These are phyloP conservation scores for Blakeslea trispora DNA, from an alignment of 371 early-diverging fungal species.

Conservation along the genomic window DNA sequence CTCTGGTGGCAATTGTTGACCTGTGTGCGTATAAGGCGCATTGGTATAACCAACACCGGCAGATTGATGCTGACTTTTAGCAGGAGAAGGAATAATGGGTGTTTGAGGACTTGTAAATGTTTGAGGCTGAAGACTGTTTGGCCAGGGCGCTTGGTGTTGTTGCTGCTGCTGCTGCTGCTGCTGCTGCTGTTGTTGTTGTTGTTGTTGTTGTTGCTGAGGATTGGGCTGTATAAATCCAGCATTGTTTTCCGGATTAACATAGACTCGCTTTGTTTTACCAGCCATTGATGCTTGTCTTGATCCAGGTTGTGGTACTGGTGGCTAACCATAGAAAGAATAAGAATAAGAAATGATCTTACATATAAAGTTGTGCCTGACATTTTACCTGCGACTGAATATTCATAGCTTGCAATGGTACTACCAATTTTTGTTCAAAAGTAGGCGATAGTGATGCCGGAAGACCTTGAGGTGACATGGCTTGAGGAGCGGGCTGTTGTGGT, in stretches of 20 bases:
- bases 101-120: neutral
- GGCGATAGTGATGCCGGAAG: slow-evolving; percentile 11
- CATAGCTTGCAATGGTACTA: slow-evolving; percentile 39
- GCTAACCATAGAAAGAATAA: neutral
- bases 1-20: slow-evolving; percentile 42
- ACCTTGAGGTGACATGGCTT: neutral
- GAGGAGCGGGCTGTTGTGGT: neutral
- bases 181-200: slow-evolving; percentile 1
- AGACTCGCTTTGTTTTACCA: slow-evolving; percentile 40
- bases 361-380: no score
- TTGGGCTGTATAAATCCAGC: neutral
- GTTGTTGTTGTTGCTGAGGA: neutral
- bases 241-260: slow-evolving; percentile 36
- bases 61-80: slow-evolving; percentile 18
- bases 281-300: neutral
- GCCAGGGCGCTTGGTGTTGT: slow-evolving; percentile 18
- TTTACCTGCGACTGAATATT: slow-evolving; percentile 26
- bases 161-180: neutral
- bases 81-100: slow-evolving; percentile 1
- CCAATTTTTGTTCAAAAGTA: slow-evolving; percentile 6
- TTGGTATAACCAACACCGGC: slow-evolving; percentile 41
- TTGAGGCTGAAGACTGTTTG: slow-evolving; percentile 2
- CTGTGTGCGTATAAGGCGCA: slow-evolving; percentile 35
- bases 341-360: no score
- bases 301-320: neutral